Conservation (phyloP, 495 filamentous ascomycete species). For the Aspergillus nanangensis region DNA sequence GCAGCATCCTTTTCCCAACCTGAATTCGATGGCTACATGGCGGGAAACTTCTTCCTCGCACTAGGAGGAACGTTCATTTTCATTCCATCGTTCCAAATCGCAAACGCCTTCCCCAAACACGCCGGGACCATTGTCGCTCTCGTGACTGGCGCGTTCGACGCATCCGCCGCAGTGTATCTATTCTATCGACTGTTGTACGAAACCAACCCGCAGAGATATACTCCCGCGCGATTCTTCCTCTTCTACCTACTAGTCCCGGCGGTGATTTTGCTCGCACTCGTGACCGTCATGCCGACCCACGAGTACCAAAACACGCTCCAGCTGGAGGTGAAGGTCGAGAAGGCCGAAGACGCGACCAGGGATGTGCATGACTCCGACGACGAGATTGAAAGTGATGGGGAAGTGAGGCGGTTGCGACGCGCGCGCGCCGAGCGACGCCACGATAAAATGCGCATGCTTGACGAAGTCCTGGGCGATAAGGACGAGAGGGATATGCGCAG, state of each 20-base stretch:
- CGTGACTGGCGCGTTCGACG: slow-evolving; percentile 69
- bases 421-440: slow-evolving; percentile 58
- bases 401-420: slow-evolving; percentile 48
- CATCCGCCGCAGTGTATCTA: slow-evolving; percentile 63
- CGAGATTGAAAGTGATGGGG: slow-evolving; percentile 35
- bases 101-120: slow-evolving; percentile 64
- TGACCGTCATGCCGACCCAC: slow-evolving; percentile 56
- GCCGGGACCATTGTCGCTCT: slow-evolving; percentile 64
- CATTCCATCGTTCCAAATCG: slow-evolving; percentile 66
- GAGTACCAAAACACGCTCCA: slow-evolving; percentile 60
- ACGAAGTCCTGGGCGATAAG: slow-evolving; percentile 57
- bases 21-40: slow-evolving; percentile 57
- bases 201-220: slow-evolving; percentile 42
- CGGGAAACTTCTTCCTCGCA: slow-evolving; percentile 60
- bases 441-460: slow-evolving; percentile 61
- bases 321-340: slow-evolving; percentile 58
- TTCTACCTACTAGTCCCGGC: slow-evolving; percentile 56
- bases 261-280: slow-evolving; percentile 49
- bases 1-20: slow-evolving; percentile 51
- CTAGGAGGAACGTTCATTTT: slow-evolving; percentile 68
- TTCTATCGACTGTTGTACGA: slow-evolving; percentile 60
- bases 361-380: slow-evolving; percentile 62
- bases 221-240: slow-evolving; percentile 60
- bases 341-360: slow-evolving; percentile 39
- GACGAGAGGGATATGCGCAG: slow-evolving; percentile 47